Evolutionary conservation across 2,329 filamentous ascomycete species (phyloP), one percentile per base, ranked within the genome.

Genomic region (Chaetomium globosum): DNA sequence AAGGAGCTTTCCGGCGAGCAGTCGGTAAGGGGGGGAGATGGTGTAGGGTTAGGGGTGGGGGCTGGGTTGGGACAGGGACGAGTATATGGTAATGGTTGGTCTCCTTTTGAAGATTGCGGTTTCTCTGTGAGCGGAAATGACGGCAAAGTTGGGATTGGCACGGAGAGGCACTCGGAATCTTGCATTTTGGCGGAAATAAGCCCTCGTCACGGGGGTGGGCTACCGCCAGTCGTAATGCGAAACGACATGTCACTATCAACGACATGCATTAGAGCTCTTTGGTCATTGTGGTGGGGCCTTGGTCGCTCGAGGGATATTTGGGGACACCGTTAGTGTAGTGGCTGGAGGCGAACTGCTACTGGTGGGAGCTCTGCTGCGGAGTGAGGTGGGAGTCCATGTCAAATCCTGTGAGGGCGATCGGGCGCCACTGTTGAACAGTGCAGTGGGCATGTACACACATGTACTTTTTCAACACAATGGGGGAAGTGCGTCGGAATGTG

Each of bases 1-100:
- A 4, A 85, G 89, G 72, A 91, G 86, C 71, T 94, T 94, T 70
- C 89, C 88, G 16, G 53, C 31, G 31, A 26, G 49, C 10, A 33
- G 49, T 12, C 30, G 55, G 55, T 62, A 49, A 21, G 33, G n/a
- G n/a, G 10, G 46, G 8, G 43, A 30, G 46, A 21, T 48, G 7
- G n/a, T 48, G 8, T 6, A 8, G 19, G 21, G 19, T 48, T 23
- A 48, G 46, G 21, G 39, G 39, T 36, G 33, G 12, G 10, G 33
- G 2, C 5, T 43, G 16, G 4, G 16, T 43, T 43, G 7, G 13
- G 36, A 19, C 4, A 39, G 36, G 39, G 39, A 19, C 13, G 2
- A 13, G 13, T 1, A 39, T 13, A 39, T 39, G 36, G 36, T 6
- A 5, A 39, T 39, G 36, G 13, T 39, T 4, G 12, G 16, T 43